Evolutionary conservation across 2,329 filamentous ascomycete genomes (phyloP).

Genomic region (Blastomyces silverae): DNA sequence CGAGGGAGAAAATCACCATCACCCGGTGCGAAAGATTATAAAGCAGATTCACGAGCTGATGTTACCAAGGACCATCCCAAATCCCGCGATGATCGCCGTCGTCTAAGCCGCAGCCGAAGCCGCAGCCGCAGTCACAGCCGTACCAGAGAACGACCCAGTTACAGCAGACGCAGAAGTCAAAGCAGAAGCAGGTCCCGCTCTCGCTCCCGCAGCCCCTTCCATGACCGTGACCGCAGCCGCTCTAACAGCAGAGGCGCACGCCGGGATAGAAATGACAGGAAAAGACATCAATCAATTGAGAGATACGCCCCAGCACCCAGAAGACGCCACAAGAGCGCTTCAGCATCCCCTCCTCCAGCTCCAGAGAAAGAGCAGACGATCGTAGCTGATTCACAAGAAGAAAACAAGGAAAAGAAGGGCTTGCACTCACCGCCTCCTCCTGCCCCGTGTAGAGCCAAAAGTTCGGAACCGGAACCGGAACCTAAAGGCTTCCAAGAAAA

Average conservation of each 20-base stretch:
- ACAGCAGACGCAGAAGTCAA: constrained; percentile 29
- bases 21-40: constrained; percentile 38
- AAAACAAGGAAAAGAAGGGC: constrained; percentile 26
- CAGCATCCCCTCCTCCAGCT: constrained; percentile 34
- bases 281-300: constrained; percentile 41
- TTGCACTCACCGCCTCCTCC: constrained; percentile 20
- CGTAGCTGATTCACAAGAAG: constrained; percentile 34
- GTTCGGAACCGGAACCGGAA: constrained; percentile 2
- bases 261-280: constrained; percentile 31
- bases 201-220: constrained; percentile 25
- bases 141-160: constrained; percentile 27
- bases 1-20: constrained; percentile 42
- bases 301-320: constrained; percentile 41
- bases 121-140: constrained; percentile 4
- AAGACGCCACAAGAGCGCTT: constrained; percentile 40
- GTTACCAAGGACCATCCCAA: constrained; percentile 40
- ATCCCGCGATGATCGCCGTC: constrained; percentile 38
- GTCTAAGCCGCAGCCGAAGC: constrained; percentile 35
- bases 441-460: not conserved
- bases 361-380: constrained; percentile 38
- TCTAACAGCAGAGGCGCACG: constrained; percentile 29
- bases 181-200: constrained; percentile 26
- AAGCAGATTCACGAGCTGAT: constrained; percentile 45
- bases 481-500: constrained; percentile 12
- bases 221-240: constrained; percentile 19